Percentiles rank a stretch among this genome's conserved stretches.
Evolutionary conservation across 257 asterid species (phyloP).

Genomic region (Oldenlandia corymbosa): DNA sequence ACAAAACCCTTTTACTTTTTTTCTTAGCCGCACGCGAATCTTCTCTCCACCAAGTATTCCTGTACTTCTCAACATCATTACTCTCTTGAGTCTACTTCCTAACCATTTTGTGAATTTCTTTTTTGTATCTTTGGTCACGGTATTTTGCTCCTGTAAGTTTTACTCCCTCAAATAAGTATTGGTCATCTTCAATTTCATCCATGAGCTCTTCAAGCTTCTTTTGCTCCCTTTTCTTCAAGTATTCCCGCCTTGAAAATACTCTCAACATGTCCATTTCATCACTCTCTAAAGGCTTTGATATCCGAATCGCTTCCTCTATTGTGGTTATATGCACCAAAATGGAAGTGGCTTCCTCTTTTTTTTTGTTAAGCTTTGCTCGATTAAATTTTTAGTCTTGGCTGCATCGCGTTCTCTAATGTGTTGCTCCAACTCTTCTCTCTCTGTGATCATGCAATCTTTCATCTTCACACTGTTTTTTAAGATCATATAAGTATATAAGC

Average conservation of each 20-base stretch:
- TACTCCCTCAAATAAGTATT: constrained; percentile 56
- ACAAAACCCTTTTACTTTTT: no score
- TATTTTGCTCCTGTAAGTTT: constrained; percentile 54
- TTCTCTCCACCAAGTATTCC: no score
- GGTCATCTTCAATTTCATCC: constrained; percentile 70
- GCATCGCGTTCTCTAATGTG: constrained; percentile 70
- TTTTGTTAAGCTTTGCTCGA: neutral
- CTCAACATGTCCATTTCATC: constrained; percentile 10
- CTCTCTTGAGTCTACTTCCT: constrained; percentile 55
- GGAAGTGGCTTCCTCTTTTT: neutral
- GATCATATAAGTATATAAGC: no score
- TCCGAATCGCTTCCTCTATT: constrained; percentile 32
- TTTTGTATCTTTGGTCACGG: constrained; percentile 55
- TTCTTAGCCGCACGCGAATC: no score
- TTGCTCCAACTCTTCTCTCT: constrained; percentile 67
- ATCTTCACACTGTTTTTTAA: constrained; percentile 82
- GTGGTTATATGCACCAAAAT: no score
- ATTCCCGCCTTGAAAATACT: constrained; percentile 67
- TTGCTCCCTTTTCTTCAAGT: constrained; percentile 77
- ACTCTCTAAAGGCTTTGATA: constrained; percentile 19
- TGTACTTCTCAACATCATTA: constrained; percentile 45
- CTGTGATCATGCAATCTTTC: constrained; percentile 68
- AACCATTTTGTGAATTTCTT: constrained; percentile 55
- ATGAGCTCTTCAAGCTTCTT: constrained; percentile 71
- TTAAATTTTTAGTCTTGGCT: constrained; percentile 69